Evolutionary conservation across 345 rosid genomes (phyloP), one percentile per base, ranked within the genome.

Genomic region (Viola odorata): DNA sequence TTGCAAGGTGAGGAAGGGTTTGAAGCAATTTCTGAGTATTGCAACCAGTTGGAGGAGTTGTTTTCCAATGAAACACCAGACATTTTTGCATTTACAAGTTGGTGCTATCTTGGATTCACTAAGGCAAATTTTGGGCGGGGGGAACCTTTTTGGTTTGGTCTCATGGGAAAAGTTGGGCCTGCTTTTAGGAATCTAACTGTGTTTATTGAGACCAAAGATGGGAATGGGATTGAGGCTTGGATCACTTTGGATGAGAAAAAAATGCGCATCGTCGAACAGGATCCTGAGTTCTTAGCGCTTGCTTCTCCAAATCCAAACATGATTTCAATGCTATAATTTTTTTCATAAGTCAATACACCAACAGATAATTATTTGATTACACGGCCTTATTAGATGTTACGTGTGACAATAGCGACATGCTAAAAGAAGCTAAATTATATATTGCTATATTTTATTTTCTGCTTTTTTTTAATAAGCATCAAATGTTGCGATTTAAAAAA

Each of bases 181-280:
- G 68, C 61, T 1, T 63, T 57, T 40, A 42, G 57, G n/a, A 65
- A 71, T 17, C 37, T 65, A 0, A 64, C 62, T 4, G 41, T 71
- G 5, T 41, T 71, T 4, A 36, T 52, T 3, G 75, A 71, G 1
- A 8, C 66, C 4, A 41, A 6, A 39, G 68, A 63, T 23, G 54
- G 66, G 4, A 58, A 47, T 32, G 75, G 64, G 7, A 64, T 70
- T 12, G 75, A 70, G 41, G 75, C 75, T 3, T 71, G 69, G 69
- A 42, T 65, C 0, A 71, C 66, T 9, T 47, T 71, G n/a, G 75
- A 71, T 55, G 12, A 53, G 12, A 3, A 53, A 32, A 59, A 64
- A 13, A 65, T 71, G 70, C 8, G 23, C 0, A 6, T 45, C 0
- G 14, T 71, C 38, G 65, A 71, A 36, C 1, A 7, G 6, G 62